Base-by-base conservation (phyloP, 164 flowering plant species). In the Sextonia rubra region DNA sequence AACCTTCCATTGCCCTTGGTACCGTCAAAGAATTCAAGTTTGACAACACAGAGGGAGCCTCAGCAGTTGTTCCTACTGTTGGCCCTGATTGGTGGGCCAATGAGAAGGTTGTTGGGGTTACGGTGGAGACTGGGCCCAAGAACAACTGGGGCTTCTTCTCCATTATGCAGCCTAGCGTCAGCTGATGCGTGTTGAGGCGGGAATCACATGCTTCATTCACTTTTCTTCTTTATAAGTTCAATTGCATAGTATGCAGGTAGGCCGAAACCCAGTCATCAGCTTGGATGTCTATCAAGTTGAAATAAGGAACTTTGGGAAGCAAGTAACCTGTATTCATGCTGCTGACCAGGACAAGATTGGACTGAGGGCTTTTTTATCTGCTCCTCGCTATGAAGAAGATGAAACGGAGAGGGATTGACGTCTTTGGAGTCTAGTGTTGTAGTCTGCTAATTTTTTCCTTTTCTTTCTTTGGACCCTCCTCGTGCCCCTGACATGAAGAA, bases 11-110 rank as follows among this genome's bases (percentile, higher is more conserved):
- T 6, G 32, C 69, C 26, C 23, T 65, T 27, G 92, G 93, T 18
- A 85, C 90, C 1, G 76, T 80, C 76, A 91, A 87, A 79, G 98
- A 94, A 49, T 94, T 94, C 84, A 89, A 92, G 30, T 94, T 94
- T 74, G 91, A 90, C 77, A 89, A 84, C 69, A 71, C 86, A 29
- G 86, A 87, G 37, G 87, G 83, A 71, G 90, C 75, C 25, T 27
- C 81, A 0, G 83, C 77, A 12, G 8, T 15, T 20, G 82, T 80
- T 49, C 76, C 86, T 12, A 60, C 69, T 17, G 79, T 84, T 60
- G 74, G 79, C 66, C 83, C 92, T 3, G 86, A 86, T 48, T 91
- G 96, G 95, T 93, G 95, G 97, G 87, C 82, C 9, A 87, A 82
- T 32, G 90, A 89, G 71, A 85, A 86, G 80, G 88, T 81, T 44